phyloP scores from a whole-genome alignment of 345 rosid genomes.

The Citrus mangshanensis region DNA sequence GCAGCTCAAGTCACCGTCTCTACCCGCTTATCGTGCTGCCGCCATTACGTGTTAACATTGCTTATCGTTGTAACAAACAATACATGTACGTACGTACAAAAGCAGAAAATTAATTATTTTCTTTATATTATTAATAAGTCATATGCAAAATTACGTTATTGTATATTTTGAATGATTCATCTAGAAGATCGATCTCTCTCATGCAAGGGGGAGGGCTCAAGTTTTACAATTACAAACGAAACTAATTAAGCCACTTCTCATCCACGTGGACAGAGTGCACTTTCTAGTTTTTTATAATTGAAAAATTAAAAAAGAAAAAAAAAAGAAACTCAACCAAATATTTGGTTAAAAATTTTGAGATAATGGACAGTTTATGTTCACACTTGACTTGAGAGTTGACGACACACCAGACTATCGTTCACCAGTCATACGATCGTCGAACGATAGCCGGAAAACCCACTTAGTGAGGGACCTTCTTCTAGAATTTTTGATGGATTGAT shows the following conservation, averaged over 20 bases:
- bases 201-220: background rate
- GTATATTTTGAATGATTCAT: background rate
- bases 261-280: constrained; percentile 40
- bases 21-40: background rate
- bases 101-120: background rate
- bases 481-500: constrained; percentile 43
- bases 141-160: background rate
- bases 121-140: background rate
- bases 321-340: constrained; percentile 15
- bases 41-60: background rate
- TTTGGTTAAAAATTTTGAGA: background rate
- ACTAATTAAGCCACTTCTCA: constrained; percentile 41
- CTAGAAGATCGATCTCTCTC: background rate
- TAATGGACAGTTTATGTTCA: constrained; percentile 10
- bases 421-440: constrained; percentile 52
- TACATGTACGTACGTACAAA: background rate
- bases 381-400: constrained; percentile 3
- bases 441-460: constrained; percentile 84
- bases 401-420: constrained; percentile 51
- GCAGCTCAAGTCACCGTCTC: constrained; percentile 17
- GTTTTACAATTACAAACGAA: constrained; percentile 17
- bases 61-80: background rate
- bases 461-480: constrained; percentile 49
- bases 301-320: constrained; percentile 1
- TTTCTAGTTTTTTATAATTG: constrained; percentile 9